A percentile compares a stretch with the other conserved stretches of the same genome.
Evolutionary conservation across 768 basidiomycete species (phyloP).

Genomic region (Lepiota subincarnata): DNA sequence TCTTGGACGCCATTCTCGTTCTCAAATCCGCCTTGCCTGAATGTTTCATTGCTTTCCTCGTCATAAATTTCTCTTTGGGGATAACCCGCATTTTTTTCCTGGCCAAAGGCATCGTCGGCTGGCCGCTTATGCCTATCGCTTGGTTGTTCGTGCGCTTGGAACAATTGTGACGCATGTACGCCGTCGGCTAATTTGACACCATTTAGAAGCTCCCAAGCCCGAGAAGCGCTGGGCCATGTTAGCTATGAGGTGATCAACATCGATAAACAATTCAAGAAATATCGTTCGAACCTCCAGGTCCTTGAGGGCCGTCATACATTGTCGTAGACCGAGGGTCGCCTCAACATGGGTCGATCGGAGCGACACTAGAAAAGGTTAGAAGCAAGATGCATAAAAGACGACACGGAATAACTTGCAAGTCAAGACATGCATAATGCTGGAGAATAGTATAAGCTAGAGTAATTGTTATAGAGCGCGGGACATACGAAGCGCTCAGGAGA

Average conservation of each 20-base stretch:
- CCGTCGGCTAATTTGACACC: constrained; percentile 56
- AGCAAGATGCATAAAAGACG: constrained; percentile 13
- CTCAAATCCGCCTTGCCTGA: constrained; percentile 21
- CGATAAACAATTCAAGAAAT: constrained; percentile 8
- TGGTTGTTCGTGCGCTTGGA: constrained; percentile 29
- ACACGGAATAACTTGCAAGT: constrained; percentile 44
- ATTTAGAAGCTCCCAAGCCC: constrained; percentile 62
- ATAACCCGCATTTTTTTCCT: constrained; percentile 45
- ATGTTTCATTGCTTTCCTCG: constrained; percentile 10
- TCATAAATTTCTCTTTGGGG: constrained; percentile 37
- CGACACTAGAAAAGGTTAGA: constrained; percentile 44
- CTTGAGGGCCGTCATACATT: constrained; percentile 58
- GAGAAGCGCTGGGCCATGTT: constrained; percentile 68
- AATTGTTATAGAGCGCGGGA: constrained; percentile 11
- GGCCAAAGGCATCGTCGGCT: constrained; percentile 62
- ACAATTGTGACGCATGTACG: constrained; percentile 18
- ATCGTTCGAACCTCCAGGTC: constrained; percentile 56
- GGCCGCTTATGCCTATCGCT: constrained; percentile 37
- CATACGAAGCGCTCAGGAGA: constrained; percentile 69
- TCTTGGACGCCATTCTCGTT: constrained; percentile 53
- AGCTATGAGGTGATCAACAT: constrained; percentile 32
- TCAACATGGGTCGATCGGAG: constrained; percentile 69
- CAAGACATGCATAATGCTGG: constrained; percentile 76
- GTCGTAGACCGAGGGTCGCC: constrained; percentile 60
- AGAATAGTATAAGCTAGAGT: constrained; percentile 14